Percentiles rank a stretch among this genome's conserved stretches.
phyloP scores from a whole-genome alignment of 768 basidiomycete species.

The Vararia minispora region DNA sequence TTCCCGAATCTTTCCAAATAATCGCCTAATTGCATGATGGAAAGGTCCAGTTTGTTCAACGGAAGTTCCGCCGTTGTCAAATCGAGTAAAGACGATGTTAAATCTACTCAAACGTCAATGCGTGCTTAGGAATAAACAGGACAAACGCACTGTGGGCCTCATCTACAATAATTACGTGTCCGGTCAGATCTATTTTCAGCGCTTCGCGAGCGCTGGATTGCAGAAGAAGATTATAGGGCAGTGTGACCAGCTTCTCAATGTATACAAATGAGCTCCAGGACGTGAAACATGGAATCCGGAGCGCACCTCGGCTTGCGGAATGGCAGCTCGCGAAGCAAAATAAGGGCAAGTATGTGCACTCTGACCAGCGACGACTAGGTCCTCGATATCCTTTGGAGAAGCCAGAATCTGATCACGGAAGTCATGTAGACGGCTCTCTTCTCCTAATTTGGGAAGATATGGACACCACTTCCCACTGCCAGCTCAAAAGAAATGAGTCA shows the following conservation, averaged over 20 bases:
- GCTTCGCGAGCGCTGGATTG: conserved; percentile 77
- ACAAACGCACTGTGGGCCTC: conserved; percentile 83
- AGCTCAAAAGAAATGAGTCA: conserved; percentile 22
- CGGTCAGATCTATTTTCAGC: conserved; percentile 72
- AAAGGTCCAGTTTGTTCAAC: conserved; percentile 40
- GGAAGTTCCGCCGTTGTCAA: conserved; percentile 67
- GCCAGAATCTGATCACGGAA: conserved; percentile 85
- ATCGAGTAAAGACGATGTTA: conserved; percentile 83
- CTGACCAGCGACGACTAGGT: conserved; percentile 66
- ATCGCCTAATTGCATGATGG: conserved; percentile 61
- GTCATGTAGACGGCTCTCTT: conserved; percentile 64
- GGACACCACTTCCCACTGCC: conserved; percentile 63
- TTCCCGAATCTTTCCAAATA: conserved; percentile 73
- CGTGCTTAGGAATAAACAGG: not conserved
- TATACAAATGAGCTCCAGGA: conserved; percentile 1
- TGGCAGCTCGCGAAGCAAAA: conserved; percentile 81
- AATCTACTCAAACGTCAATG: conserved; percentile 35
- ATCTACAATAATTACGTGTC: conserved; percentile 85
- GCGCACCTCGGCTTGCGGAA: conserved; percentile 80
- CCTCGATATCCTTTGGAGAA: conserved; percentile 88
- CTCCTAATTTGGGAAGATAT: conserved; percentile 59
- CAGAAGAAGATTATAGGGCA: conserved; percentile 90
- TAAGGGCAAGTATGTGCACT: conserved; percentile 76
- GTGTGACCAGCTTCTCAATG: conserved; percentile 57
- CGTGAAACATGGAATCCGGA: not conserved